Conservation (phyloP, 1,284 basidiomycete species). For the Cryptococcus sp. region DNA sequence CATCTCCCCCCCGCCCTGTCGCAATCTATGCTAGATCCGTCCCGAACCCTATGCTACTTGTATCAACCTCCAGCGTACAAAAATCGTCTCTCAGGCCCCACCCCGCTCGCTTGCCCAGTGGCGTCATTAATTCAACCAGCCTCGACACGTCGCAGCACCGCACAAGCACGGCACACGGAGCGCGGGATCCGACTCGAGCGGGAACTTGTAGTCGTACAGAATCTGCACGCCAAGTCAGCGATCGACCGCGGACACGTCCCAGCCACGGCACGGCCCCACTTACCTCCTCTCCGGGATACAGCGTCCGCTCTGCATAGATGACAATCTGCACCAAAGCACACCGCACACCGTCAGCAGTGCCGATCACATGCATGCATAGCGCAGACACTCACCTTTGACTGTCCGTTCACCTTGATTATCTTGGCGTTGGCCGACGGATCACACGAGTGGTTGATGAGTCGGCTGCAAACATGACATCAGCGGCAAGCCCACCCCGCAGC, state of each 20-base stretch:
- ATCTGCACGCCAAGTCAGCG: conserved; percentile 18
- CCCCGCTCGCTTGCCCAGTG: too few species aligned
- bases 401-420: conserved; percentile 96
- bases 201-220: conserved; percentile 46
- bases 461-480: conserved; percentile 55
- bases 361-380: not conserved
- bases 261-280: conserved; percentile 50
- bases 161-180: conserved; percentile 74
- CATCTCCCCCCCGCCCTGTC: too few species aligned
- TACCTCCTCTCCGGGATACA: conserved; percentile 91
- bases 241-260: not conserved
- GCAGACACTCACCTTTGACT: conserved; percentile 59
- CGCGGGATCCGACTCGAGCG: conserved; percentile 42
- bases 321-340: conserved; percentile 75
- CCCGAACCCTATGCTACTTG: too few species aligned
- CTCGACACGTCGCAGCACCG: conserved; percentile 79
- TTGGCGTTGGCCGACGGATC: conserved; percentile 97
- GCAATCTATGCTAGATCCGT: too few species aligned
- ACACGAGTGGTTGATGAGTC: conserved; percentile 93
- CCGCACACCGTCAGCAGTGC: conserved; percentile 2
- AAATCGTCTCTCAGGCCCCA: conserved; percentile 17
- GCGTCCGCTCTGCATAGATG: conserved; percentile 93
- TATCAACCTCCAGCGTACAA: too few species aligned
- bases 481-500: not conserved
- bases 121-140: conserved; percentile 69